Evolutionary conservation across 495 filamentous ascomycete species (phyloP), one percentile per base, ranked within the genome.

Genomic region (Friedmanniomyces endolithicus): DNA sequence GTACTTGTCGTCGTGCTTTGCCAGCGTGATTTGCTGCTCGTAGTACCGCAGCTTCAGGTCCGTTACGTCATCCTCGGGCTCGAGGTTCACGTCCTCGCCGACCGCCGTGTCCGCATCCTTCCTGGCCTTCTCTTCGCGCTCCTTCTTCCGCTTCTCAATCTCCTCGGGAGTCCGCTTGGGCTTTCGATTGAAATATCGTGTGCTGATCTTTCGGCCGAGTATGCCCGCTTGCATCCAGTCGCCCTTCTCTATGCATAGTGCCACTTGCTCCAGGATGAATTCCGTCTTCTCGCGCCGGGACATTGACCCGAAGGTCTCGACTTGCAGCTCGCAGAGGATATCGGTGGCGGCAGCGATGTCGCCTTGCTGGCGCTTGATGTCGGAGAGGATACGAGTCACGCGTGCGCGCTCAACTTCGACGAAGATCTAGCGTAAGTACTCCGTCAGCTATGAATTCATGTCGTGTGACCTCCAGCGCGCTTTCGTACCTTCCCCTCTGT

Each of bases 231-330:
- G 92, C 53, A 84, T 92, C 86, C 88, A 98, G 69, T 98, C 92
- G 33, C 83, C 86, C 55, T 83, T 89, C 72, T 97, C 87, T 65
- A 98, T 96, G 74, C 92, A 96, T 48, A 97, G 75, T 12, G 82
- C 79, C 47, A 98, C 90, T 71, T 98, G 92, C 65, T 90, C 87
- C 47, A 98, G 76, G 61, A 98, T 97, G 67, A 98, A 97, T 63
- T 96, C 92, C 12, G 87, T 90, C 84, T 98, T 98, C 68, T 98
- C 92, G 57, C 94, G 81, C 61, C 90, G 77, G 43, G 86, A 84
- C 92, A 98, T 98, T 37, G 92, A 97, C 19, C 92, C 92, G 64
- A 98, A 98, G 0, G 92, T 98, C 75, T 98, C 92, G 17, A 98
- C 92, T 68, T 98, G 92, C 52, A 98, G 77, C 73, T 98, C 92